Base-by-base conservation (phyloP, 495 filamentous ascomycete genomes). In the Aspergillus heteromorphus region DNA sequence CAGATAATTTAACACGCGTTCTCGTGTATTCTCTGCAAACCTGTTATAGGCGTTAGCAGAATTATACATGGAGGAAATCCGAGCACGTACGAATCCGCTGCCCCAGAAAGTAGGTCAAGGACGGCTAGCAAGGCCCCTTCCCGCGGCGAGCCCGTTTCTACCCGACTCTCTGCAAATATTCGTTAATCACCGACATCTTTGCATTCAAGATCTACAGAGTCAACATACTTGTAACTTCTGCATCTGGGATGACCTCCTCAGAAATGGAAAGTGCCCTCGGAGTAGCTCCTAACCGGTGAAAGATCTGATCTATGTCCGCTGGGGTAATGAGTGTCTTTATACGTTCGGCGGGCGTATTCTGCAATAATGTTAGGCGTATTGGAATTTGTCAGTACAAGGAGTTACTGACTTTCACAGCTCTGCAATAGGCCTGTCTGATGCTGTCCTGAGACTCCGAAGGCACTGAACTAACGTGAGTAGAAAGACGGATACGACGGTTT, bases 361-460 rank as follows among this genome's bases (percentile, higher is more conserved):
- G 1, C 40, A 40, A 11, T 9, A 16, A 1, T 13, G 45, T 38
- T 23, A 62, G 53, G 23, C n/a, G n/a, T n/a, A n/a, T n/a, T n/a
- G n/a, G n/a, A n/a, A 18, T 16, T 23, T 18, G 3, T 11, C 34
- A 18, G 11, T 19, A 49, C 4, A 29, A 16, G 20, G 17, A n/a
- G 14, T 45, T 17, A 65, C 66, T 40, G 49, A 78, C 75, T 64
- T 70, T 70, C 19, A 86, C 64, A 18, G 77, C 64, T 45, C 80
- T 74, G 36, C 79, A 70, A 70, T 92, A 93, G 48, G 86, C 83
- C 40, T 77, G 65, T 51, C 83, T 79, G 29, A 93, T 70, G 53
- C 81, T 80, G 25, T 81, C 79, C 36, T 79, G 78, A 38, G 70
- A 72, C 59, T 89, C 86, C 10, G 72, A 62, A 45, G 81, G 79